Base-by-base conservation (phyloP, 176 grass and related monocot genomes). In the Oryza meridionalis region DNA sequence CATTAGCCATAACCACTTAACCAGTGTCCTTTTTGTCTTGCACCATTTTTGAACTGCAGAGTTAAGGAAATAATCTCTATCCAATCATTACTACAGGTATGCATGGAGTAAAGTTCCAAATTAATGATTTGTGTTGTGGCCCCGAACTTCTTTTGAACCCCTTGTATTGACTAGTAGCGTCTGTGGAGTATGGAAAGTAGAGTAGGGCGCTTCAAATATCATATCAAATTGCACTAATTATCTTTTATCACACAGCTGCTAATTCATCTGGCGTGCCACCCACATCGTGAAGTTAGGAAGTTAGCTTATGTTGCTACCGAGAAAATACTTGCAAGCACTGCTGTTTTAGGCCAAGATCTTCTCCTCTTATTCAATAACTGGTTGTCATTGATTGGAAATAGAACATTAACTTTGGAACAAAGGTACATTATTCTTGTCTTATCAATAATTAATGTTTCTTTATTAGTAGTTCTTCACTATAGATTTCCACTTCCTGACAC, bases 211-310 rank as follows among this genome's bases (percentile, higher is more conserved):
- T 33, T 33, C 32, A 33, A 33, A 33, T 33, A 33, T 33, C 43
- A 44, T 44, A 44, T 44, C 43, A 44, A 44, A 38, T 68, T 40
- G 51, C 62, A 13, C 16, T 65, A 63, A 29, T 4, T 49, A 69
- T 61, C 90, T 78, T 35, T 92, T 77, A 33, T 35, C 16, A 22
- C 70, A 67, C 86, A 97, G 92, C 72, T 94, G 73, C 29, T 90
- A 68, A 89, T 94, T 81, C 87, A 93, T 90, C 83, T 94, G 85
- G 66, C 88, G 72, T 97, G 92, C 45, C 92, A 97, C 93, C 92
- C 92, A 64, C 92, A 84, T 86, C 92, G 90, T 90, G 90, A 89
- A 81, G 88, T 97, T 69, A 86, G 95, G 67, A 91, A 91, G 71
- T 59, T 65, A 81, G 84, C 95, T 92, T 80, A 86, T 70, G 84